A percentile compares a stretch with the other conserved stretches of the same genome.
Conservation (phyloP, 1,284 basidiomycete species). For the Austroboletus niveus region DNA sequence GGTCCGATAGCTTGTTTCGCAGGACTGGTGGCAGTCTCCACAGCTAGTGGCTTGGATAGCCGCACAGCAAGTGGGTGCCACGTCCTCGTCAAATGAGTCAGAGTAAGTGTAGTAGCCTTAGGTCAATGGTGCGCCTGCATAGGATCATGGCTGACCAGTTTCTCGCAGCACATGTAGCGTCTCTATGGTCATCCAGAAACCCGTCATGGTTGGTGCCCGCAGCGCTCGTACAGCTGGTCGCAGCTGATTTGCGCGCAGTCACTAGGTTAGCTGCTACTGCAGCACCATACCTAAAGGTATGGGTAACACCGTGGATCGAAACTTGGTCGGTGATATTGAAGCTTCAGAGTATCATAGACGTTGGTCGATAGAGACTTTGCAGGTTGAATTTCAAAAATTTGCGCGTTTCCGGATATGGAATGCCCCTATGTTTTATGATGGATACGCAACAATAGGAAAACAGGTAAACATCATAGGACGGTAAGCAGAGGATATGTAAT, state of each 20-base stretch:
- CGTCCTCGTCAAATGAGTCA: neutral
- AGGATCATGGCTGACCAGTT: neutral
- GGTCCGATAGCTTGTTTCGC: neutral
- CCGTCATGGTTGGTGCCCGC: neutral
- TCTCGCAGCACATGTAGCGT: neutral
- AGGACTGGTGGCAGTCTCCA: neutral
- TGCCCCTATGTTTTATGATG: constrained; percentile 15
- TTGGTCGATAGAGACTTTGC: neutral
- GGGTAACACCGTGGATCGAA: too few species aligned
- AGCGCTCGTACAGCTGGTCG: constrained; percentile 2
- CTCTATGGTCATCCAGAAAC: too few species aligned
- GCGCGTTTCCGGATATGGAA: constrained; percentile 13
- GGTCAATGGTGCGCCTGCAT: neutral
- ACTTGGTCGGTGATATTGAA: too few species aligned
- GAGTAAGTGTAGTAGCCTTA: neutral
- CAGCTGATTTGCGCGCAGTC: neutral
- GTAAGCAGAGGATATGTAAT: neutral
- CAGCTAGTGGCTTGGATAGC: neutral
- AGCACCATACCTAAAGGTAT: neutral
- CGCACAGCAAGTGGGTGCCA: constrained; percentile 13
- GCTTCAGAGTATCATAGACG: neutral
- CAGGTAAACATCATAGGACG: neutral
- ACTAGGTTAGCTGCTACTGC: constrained; percentile 4
- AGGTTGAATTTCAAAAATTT: constrained; percentile 4
- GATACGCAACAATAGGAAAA: neutral